Conservation (phyloP, 495 filamentous ascomycete genomes). For the Penicillium coffeae region DNA sequence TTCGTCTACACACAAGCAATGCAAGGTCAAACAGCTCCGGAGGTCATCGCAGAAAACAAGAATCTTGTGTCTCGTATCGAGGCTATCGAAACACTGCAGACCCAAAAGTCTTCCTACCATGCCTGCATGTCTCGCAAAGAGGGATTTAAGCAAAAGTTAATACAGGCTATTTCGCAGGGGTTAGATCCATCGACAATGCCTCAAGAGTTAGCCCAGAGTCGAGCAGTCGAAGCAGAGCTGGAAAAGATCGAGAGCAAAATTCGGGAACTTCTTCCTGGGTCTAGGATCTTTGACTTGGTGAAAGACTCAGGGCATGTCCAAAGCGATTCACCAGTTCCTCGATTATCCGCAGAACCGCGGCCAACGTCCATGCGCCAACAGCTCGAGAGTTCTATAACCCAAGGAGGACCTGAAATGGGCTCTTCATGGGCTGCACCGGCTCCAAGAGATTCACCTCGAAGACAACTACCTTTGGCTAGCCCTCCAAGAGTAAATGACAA, state of each 20-base stretch:
- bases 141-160: conserved; percentile 30
- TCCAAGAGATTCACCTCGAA: background rate
- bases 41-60: conserved; percentile 38
- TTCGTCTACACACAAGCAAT: conserved; percentile 39
- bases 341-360: background rate
- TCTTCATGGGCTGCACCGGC: background rate
- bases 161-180: conserved; percentile 34
- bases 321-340: background rate
- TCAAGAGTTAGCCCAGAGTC: conserved; percentile 33
- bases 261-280: conserved; percentile 23
- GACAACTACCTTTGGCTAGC: conserved; percentile 5
- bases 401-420: background rate
- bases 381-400: background rate
- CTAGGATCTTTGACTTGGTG: conserved; percentile 15
- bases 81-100: conserved; percentile 31
- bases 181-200: conserved; percentile 31
- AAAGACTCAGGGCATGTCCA: background rate
- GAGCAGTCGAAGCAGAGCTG: conserved; percentile 31
- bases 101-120: conserved; percentile 22
- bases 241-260: conserved; percentile 32
- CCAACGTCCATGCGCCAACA: background rate
- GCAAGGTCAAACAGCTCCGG: conserved; percentile 34
- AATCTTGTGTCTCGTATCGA: conserved; percentile 29
- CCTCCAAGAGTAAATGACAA: conserved; percentile 6
- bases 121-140: conserved; percentile 25